These are phyloP conservation scores for Stentor coeruleus DNA, from an alignment of 73 alveolate species.

Conservation along the genomic window DNA sequence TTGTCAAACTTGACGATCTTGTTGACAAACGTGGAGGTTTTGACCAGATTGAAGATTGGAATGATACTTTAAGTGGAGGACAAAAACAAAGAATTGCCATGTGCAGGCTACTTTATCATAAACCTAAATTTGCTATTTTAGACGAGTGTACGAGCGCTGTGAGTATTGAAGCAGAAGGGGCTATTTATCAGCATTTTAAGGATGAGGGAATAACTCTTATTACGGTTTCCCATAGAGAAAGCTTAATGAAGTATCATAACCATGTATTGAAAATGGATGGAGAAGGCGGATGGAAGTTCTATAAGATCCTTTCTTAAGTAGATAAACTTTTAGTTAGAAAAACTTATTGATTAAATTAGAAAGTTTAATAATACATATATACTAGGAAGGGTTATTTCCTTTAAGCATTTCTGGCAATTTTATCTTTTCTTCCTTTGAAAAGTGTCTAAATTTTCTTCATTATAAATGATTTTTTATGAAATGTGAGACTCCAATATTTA, in stretches of 20 bases:
- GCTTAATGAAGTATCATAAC: constrained; percentile 85
- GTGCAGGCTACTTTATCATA: constrained; percentile 90
- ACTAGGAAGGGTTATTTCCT: too few species aligned
- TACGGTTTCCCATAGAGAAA: constrained; percentile 85
- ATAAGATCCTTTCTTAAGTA: too few species aligned
- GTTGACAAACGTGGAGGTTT: constrained; percentile 82
- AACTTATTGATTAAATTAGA: too few species aligned
- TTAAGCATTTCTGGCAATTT: too few species aligned
- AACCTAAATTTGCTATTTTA: constrained; percentile 82
- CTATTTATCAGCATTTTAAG: constrained; percentile 68
- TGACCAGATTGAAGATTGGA: constrained; percentile 76
- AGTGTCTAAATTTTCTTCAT: too few species aligned
- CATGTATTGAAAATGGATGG: constrained; percentile 81
- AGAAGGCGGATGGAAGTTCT: constrained; percentile 33
- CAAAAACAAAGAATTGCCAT: constrained; percentile 91
- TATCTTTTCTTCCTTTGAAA: too few species aligned
- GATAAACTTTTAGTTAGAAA: too few species aligned
- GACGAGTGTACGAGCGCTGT: constrained; percentile 94
- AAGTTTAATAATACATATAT: too few species aligned
- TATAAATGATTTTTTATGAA: too few species aligned
- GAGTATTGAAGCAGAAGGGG: constrained; percentile 78
- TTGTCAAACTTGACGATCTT: constrained; percentile 66
- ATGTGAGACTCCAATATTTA: too few species aligned
- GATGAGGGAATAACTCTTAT: constrained; percentile 80
- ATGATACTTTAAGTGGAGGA: constrained; percentile 87